Percentiles rank a stretch among this genome's conserved stretches.
These are phyloP conservation scores for Spiromastix sp. DNA, from an alignment of 2,329 filamentous ascomycete species.

Conservation along the genomic window DNA sequence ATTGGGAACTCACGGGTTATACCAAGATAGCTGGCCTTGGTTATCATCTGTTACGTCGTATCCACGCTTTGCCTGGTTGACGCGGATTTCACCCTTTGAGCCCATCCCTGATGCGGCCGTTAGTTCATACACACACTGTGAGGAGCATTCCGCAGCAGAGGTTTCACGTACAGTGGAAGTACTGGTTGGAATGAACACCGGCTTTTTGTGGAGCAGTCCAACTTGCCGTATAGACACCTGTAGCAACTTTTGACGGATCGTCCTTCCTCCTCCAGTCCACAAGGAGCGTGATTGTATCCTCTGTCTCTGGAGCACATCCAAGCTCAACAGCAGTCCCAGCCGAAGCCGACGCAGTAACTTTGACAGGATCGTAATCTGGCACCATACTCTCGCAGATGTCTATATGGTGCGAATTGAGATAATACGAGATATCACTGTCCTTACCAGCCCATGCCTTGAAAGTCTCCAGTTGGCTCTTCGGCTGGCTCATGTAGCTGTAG, in stretches of 20 bases:
- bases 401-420: conserved; percentile 89
- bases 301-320: conserved; percentile 70
- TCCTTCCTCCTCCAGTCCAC: conserved; percentile 75
- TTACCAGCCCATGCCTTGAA: conserved; percentile 91
- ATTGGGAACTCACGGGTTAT: conserved; percentile 56
- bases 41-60: conserved; percentile 90
- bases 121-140: too few relatives aligned
- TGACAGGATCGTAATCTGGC: conserved; percentile 64
- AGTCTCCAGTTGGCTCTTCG: conserved; percentile 81
- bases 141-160: too few relatives aligned
- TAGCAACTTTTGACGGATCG: conserved; percentile 61
- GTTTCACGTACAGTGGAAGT: conserved; percentile 78
- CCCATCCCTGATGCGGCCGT: conserved; percentile 58
- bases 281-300: conserved; percentile 86
- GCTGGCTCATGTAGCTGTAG: conserved; percentile 93
- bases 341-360: conserved; percentile 68
- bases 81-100: conserved; percentile 69
- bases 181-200: conserved; percentile 92
- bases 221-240: conserved; percentile 83
- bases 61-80: conserved; percentile 88
- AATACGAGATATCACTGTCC: conserved; percentile 91
- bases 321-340: conserved; percentile 68
- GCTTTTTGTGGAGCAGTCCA: conserved; percentile 92
- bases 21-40: conserved; percentile 58
- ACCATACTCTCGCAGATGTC: conserved; percentile 93